Conservation (phyloP, 768 basidiomycete species). For the Collybiopsis luxurians region DNA sequence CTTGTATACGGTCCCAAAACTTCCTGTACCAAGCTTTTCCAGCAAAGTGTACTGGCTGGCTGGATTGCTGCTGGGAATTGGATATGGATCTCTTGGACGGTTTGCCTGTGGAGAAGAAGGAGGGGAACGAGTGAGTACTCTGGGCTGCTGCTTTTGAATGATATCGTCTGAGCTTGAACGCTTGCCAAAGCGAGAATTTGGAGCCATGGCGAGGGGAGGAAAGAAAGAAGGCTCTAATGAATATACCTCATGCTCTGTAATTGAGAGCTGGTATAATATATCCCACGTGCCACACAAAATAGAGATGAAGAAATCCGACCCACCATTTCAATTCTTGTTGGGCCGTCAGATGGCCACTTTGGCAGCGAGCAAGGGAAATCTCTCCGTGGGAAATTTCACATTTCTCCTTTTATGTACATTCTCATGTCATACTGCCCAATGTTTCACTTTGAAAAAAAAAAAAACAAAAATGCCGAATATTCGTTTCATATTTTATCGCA, state of each 20-base stretch:
- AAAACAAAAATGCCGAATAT: too few species aligned
- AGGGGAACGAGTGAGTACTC: slow-evolving; percentile 40
- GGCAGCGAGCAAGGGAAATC: too few species aligned
- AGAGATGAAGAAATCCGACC: not conserved
- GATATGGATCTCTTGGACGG: slow-evolving; percentile 55
- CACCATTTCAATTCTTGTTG: not conserved
- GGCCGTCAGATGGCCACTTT: not conserved
- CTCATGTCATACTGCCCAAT: too few species aligned
- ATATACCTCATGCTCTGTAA: slow-evolving; percentile 16
- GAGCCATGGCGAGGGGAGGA: slow-evolving; percentile 41
- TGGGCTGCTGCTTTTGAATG: slow-evolving; percentile 33
- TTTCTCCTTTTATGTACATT: too few species aligned
- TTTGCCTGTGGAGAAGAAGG: slow-evolving; percentile 45
- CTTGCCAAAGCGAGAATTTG: slow-evolving; percentile 42
- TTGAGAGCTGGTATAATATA: not conserved
- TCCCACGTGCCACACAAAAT: slow-evolving; percentile 14
- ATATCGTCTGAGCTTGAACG: slow-evolving; percentile 37
- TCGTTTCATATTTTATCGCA: not conserved
- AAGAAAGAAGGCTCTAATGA: slow-evolving; percentile 11
- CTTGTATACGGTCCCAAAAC: slow-evolving; percentile 97
- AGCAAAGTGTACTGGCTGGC: slow-evolving; percentile 89
- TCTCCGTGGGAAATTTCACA: not conserved
- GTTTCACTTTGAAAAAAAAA: too few species aligned
- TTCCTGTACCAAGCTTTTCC: slow-evolving; percentile 96
- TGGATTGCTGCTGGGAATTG: slow-evolving; percentile 75